Percentiles rank a stretch among this genome's conserved stretches.
Evolutionary conservation across 306 rosid genomes (phyloP).

Genomic region (Dalbergia cultrata): DNA sequence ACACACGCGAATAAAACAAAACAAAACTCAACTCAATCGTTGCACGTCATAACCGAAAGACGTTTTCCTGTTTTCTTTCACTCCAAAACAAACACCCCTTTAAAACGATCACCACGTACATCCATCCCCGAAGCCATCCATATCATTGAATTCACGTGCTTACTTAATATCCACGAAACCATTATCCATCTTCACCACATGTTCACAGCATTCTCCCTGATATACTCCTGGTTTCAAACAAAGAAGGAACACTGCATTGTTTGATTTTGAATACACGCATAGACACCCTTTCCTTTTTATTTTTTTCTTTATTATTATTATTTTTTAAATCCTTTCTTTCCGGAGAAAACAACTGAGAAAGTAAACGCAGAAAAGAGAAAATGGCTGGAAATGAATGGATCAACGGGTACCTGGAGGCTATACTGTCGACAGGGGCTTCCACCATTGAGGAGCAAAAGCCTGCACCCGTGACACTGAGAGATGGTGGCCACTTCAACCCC

Average conservation of each 20-base stretch:
- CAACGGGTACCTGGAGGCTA: constrained; percentile 91
- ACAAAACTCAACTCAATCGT: constrained; percentile 9
- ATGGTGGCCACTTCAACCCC: constrained; percentile 80
- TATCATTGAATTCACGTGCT: neutral
- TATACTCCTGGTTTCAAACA: neutral
- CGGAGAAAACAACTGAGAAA: neutral
- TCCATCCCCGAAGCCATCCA: neutral
- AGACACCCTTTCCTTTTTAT: neutral
- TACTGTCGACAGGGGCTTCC: constrained; percentile 77
- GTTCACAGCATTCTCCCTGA: neutral
- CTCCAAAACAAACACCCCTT: neutral
- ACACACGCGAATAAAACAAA: neutral
- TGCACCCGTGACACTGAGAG: constrained; percentile 59
- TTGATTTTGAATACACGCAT: neutral
- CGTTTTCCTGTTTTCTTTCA: neutral
- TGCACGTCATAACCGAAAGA: neutral
- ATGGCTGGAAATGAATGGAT: constrained; percentile 99
- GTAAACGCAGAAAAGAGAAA: constrained; percentile 7
- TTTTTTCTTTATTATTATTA: neutral
- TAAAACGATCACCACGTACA: too few species aligned
- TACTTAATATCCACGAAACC: constrained; percentile 47
- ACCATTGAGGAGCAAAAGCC: constrained; percentile 82
- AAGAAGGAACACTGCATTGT: neutral
- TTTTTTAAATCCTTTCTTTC: neutral
- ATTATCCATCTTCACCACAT: neutral